These are phyloP conservation scores for Candida hispaniensis DNA, from an alignment of 805 yeast species.

Conservation along the genomic window DNA sequence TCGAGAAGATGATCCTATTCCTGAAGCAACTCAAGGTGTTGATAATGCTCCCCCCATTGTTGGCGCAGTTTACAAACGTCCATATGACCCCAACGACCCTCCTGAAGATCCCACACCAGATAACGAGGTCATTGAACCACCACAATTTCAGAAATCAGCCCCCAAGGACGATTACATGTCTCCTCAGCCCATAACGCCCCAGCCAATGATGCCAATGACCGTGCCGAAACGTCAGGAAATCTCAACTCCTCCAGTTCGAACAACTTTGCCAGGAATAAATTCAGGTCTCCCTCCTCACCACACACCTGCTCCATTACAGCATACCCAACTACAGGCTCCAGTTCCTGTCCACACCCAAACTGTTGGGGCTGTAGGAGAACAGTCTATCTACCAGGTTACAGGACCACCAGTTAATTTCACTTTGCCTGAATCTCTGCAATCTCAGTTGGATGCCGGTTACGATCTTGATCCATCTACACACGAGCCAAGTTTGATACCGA, in stretches of 20 bases:
- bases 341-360: conserved; percentile 25
- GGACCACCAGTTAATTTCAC: conserved; percentile 29
- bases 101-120: conserved; percentile 53
- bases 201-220: conserved; percentile 1
- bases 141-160: conserved; percentile 16
- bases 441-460: conserved; percentile 17
- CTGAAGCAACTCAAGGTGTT: conserved; percentile 72
- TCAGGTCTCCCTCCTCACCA: conserved; percentile 10
- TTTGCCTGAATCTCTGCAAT: conserved; percentile 25
- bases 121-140: conserved; percentile 15
- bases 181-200: conserved; percentile 20
- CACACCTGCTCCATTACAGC: conserved; percentile 15
- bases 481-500: conserved; percentile 16
- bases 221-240: background rate
- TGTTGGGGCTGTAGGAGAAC: conserved; percentile 16
- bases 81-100: conserved; percentile 69
- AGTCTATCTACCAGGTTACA: conserved; percentile 10
- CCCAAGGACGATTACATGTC: conserved; percentile 16
- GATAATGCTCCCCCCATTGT: conserved; percentile 87
- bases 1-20: conserved; percentile 58
- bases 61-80: conserved; percentile 80
- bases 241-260: conserved; percentile 7
- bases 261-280: conserved; percentile 8
- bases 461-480: conserved; percentile 21
- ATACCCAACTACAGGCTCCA: conserved; percentile 14